These are phyloP conservation scores for Apiospora pterosperma DNA, from an alignment of 2,329 filamentous ascomycete species.

Conservation along the genomic window DNA sequence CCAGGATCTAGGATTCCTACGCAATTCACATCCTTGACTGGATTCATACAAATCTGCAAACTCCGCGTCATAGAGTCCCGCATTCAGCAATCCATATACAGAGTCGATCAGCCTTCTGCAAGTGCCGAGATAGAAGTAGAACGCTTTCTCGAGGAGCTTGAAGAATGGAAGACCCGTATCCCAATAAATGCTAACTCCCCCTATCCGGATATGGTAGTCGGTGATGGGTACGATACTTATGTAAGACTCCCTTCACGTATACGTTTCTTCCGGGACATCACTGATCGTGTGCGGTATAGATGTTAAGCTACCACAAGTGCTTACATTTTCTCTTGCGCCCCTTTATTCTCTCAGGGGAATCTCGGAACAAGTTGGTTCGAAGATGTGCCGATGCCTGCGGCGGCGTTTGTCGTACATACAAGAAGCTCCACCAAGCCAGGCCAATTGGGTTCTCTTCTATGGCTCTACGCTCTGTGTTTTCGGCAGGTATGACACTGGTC, in stretches of 20 bases:
- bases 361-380: constrained; percentile 12
- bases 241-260: neutral
- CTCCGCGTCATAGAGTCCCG: constrained; percentile 17
- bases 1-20: constrained; percentile 12
- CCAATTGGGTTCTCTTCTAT: constrained; percentile 24
- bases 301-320: constrained; percentile 23
- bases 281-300: constrained; percentile 8
- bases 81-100: constrained; percentile 18
- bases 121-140: constrained; percentile 11
- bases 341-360: constrained; percentile 13
- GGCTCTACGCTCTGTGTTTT: constrained; percentile 24
- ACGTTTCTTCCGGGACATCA: neutral
- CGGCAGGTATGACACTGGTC: constrained; percentile 26
- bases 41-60: constrained; percentile 20
- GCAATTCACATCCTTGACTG: constrained; percentile 20
- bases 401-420: constrained; percentile 24
- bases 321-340: constrained; percentile 20
- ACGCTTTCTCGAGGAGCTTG: constrained; percentile 13
- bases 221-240: neutral
- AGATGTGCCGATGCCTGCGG: constrained; percentile 24
- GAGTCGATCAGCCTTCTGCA: constrained; percentile 12
- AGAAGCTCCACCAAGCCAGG: constrained; percentile 25
- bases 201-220: neutral
- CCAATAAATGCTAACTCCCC: constrained; percentile 9
- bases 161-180: constrained; percentile 16